A percentile compares a stretch with the other conserved stretches of the same genome.
These are phyloP conservation scores for Neckera pumila DNA, from an alignment of 225 moss, liverwort and hornwort genomes.

Conservation along the genomic window DNA sequence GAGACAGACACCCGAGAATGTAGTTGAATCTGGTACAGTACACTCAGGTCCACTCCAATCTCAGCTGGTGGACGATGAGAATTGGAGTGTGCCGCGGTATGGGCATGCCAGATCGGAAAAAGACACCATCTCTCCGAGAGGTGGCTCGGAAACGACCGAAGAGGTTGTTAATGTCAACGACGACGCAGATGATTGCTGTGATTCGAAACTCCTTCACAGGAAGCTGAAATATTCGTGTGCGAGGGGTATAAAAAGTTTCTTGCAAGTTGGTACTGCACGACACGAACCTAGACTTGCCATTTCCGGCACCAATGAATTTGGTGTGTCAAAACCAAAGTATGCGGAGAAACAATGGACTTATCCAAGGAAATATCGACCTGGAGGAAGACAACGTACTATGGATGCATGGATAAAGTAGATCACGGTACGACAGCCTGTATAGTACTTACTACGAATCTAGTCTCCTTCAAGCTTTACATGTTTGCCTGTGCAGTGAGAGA, in stretches of 20 bases:
- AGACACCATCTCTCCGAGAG: background rate
- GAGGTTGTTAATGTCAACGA: background rate
- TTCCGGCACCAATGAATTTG: background rate
- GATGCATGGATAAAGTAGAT: conserved; percentile 26
- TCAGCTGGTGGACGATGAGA: background rate
- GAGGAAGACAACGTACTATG: conserved; percentile 23
- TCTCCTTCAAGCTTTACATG: background rate
- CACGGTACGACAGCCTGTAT: background rate
- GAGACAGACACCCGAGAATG: background rate
- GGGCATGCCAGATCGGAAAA: background rate
- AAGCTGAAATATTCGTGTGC: background rate
- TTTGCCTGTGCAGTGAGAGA: background rate
- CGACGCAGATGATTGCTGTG: background rate
- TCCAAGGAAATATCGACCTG: background rate
- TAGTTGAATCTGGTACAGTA: background rate
- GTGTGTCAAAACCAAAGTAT: background rate
- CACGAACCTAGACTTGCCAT: background rate
- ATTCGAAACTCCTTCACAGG: background rate
- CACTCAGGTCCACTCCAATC: background rate
- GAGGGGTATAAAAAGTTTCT: background rate
- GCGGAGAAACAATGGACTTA: background rate
- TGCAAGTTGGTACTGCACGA: background rate
- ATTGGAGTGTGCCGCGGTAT: background rate
- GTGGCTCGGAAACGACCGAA: background rate
- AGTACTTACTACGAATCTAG: background rate